Base-by-base conservation (phyloP, 1,284 basidiomycete genomes). In the Ganoderma resinaceum region DNA sequence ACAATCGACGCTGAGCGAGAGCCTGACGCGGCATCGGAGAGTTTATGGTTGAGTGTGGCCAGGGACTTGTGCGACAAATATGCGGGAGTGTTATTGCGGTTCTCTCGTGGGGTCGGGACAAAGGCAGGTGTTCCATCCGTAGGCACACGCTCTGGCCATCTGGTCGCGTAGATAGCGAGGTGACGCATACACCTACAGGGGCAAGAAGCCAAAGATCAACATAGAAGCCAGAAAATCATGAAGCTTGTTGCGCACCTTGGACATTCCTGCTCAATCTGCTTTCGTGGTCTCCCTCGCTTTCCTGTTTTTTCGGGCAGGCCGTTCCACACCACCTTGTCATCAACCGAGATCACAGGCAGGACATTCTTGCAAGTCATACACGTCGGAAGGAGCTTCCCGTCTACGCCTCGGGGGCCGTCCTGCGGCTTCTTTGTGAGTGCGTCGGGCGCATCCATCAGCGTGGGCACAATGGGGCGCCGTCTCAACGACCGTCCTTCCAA, bases 301-400 rank as follows among this genome's bases (percentile, higher is more conserved):
- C 78, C 83, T 68, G 82, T 83, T 62, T 84, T 80, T 67, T 79
- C 83, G 72, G 89, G 84, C 53, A 82, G 83, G 49, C 89, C 82
- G 14, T 91, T 91, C 91, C 91, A 93, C 29, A 93, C 89, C 37
- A 93, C 85, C 76, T 89, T 82, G 33, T 85, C 86, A 78, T 92
- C 90, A 31, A 93, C 88, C 63, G 89, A 86, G 71, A 93, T 93
- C 67, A 93, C 85, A 5, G 91, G 91, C 69, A 93, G 77, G 55
- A 93, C 81, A 74, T 87, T 91, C 62, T 79, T 80, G 78, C 91
- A 93, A 42, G 89, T 93, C 74, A 83, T 80, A 73, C 91, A 93
- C 11, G 81, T 85, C 62, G 91, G 91, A 55, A 93, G 66, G 29
- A 75, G 77, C 65, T 78, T 79, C 43, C 77, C 79, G 60, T 77